Conservation (phyloP, 2,329 filamentous ascomycete species). For the Fusarium pininemorale region DNA sequence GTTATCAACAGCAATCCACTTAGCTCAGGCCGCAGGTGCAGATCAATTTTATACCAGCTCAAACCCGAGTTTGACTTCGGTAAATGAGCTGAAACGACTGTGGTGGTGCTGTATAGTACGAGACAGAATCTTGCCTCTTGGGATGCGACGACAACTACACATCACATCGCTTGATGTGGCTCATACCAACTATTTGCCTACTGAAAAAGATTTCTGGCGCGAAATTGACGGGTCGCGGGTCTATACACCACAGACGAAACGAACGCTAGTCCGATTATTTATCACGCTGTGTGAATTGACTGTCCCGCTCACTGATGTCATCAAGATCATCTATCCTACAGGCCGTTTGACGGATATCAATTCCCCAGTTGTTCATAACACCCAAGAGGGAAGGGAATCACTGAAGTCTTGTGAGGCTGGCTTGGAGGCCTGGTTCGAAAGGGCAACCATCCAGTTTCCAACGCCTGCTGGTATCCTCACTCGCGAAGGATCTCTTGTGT, state of each 20-base stretch:
- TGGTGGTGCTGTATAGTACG: slow-evolving; percentile 33
- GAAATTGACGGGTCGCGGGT: slow-evolving; percentile 14
- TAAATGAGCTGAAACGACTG: slow-evolving; percentile 16
- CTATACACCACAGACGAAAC: slow-evolving; percentile 9
- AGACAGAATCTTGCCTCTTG: slow-evolving; percentile 22
- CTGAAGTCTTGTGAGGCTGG: slow-evolving; percentile 2
- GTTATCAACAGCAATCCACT: slow-evolving; percentile 23
- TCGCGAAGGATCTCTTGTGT: background rate
- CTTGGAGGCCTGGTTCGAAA: background rate
- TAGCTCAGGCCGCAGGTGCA: slow-evolving; percentile 13
- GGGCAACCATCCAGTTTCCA: background rate
- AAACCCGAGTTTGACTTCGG: background rate
- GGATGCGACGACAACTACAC: slow-evolving; percentile 19
- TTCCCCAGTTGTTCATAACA: background rate
- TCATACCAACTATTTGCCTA: background rate
- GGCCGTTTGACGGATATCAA: background rate
- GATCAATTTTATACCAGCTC: slow-evolving; percentile 2
- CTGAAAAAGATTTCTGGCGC: slow-evolving; percentile 6
- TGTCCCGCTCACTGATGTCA: slow-evolving; percentile 20
- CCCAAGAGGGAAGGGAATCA: background rate
- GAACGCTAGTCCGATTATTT: slow-evolving; percentile 6
- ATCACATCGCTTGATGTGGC: slow-evolving; percentile 2
- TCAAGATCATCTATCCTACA: slow-evolving; percentile 16
- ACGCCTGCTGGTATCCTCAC: background rate
- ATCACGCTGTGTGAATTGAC: slow-evolving; percentile 22